phyloP scores from a whole-genome alignment of 768 basidiomycete genomes.

The Gyrodon lividus region DNA sequence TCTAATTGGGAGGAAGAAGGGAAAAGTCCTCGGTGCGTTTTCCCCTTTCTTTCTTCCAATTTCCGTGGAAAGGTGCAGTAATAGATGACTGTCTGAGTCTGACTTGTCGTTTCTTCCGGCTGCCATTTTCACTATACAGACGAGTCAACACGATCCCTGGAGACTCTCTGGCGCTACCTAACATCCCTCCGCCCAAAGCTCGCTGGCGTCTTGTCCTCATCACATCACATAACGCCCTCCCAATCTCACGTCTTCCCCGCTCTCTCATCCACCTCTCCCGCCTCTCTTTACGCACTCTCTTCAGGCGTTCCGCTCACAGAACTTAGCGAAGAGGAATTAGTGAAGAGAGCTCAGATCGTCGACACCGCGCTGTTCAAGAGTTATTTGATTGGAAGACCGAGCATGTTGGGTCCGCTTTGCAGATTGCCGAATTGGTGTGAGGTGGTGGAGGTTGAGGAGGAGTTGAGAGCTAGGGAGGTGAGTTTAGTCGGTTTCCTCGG shows the following conservation, averaged over 20 bases:
- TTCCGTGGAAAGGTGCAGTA: background rate
- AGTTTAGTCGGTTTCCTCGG: conserved; percentile 13
- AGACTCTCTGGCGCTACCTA: conserved; percentile 84
- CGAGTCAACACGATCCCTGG: conserved; percentile 70
- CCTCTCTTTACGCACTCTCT: conserved; percentile 78
- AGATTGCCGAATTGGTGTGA: conserved; percentile 97
- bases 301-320: conserved; percentile 62
- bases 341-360: conserved; percentile 89
- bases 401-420: conserved; percentile 82
- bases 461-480: conserved; percentile 77
- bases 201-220: conserved; percentile 65
- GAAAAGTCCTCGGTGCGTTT: conserved; percentile 32
- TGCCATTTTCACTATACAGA: conserved; percentile 38
- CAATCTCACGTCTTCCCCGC: conserved; percentile 67
- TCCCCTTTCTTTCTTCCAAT: conserved; percentile 33
- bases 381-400: conserved; percentile 79
- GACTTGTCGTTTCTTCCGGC: background rate
- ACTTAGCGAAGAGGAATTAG: conserved; percentile 79
- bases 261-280: conserved; percentile 68
- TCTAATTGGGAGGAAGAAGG: conserved; percentile 37
- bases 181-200: conserved; percentile 89
- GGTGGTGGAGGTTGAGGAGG: conserved; percentile 89
- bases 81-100: background rate
- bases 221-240: conserved; percentile 64
- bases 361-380: conserved; percentile 95